phyloP scores from a whole-genome alignment of 331 rosid species.

The Quercus tomentella region DNA sequence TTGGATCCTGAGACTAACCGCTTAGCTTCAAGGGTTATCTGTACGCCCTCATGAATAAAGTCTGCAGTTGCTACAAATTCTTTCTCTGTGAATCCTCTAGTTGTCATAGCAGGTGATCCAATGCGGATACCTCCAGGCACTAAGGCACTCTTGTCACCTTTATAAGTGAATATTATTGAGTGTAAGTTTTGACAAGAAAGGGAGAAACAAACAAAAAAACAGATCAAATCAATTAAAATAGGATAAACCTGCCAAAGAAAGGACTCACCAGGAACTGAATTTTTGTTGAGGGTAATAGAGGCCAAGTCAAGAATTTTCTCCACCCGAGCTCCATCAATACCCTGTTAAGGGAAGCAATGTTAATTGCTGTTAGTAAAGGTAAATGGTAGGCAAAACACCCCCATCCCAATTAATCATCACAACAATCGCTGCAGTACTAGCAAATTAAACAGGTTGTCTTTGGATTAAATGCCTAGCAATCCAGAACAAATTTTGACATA shows the following conservation, averaged over 20 bases:
- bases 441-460: too few relatives aligned
- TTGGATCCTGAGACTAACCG: slow-evolving; percentile 56
- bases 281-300: slow-evolving; percentile 88
- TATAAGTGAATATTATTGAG: neutral
- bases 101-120: slow-evolving; percentile 97
- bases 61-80: slow-evolving; percentile 67
- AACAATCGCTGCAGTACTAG: too few relatives aligned
- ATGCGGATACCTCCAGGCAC: slow-evolving; percentile 97
- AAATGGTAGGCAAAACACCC: neutral
- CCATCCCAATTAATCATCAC: neutral
- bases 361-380: neutral
- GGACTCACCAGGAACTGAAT: slow-evolving; percentile 81
- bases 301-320: slow-evolving; percentile 97
- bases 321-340: slow-evolving; percentile 84
- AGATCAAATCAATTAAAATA: neutral
- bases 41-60: slow-evolving; percentile 84
- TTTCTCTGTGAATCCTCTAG: slow-evolving; percentile 77
- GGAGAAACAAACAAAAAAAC: slow-evolving; percentile 1
- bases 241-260: neutral
- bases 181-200: slow-evolving; percentile 9
- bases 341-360: slow-evolving; percentile 36
- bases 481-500: too few relatives aligned
- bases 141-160: slow-evolving; percentile 90
- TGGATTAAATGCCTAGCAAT: too few relatives aligned
- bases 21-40: slow-evolving; percentile 64